Evolutionary conservation across 192 early-diverging fungal species (phyloP).

Genomic region (Oehlia diaphana): DNA sequence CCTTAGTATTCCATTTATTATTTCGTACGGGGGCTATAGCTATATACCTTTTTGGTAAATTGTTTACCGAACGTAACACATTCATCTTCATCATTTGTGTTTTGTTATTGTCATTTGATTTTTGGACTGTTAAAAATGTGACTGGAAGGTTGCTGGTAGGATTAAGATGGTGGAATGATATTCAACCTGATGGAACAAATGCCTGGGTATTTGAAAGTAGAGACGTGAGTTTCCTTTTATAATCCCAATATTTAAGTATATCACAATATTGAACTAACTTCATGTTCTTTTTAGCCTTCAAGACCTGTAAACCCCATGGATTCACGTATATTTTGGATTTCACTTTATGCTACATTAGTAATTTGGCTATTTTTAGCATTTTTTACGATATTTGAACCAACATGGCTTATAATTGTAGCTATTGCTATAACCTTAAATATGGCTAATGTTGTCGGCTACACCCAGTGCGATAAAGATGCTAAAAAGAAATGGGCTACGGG

Average conservation of each 20-base stretch:
- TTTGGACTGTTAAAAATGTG: constrained; percentile 99
- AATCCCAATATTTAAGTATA: neutral
- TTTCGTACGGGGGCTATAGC: constrained; percentile 84
- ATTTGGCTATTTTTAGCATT: constrained; percentile 85
- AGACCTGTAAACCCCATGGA: constrained; percentile 81
- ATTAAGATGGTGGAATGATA: constrained; percentile 99
- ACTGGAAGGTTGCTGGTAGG: constrained; percentile 95
- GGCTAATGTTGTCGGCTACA: constrained; percentile 94
- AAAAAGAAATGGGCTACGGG: constrained; percentile 72
- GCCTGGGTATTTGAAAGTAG: constrained; percentile 96
- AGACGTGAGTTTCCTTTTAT: constrained; percentile 56
- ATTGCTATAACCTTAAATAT: constrained; percentile 84
- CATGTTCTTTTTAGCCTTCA: constrained; percentile 48
- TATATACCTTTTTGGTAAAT: constrained; percentile 82
- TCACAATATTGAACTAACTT: neutral
- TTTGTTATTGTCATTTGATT: constrained; percentile 92
- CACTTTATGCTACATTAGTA: constrained; percentile 82
- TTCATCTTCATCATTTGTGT: constrained; percentile 90
- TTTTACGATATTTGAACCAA: constrained; percentile 68
- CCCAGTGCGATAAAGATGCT: constrained; percentile 92
- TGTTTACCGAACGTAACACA: constrained; percentile 85
- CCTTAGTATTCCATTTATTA: constrained; percentile 85
- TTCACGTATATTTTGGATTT: constrained; percentile 90
- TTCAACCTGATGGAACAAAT: constrained; percentile 91
- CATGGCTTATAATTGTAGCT: constrained; percentile 84